Percentiles rank a stretch among this genome's conserved stretches.
phyloP scores from a whole-genome alignment of 192 early-diverging fungal genomes.

The Coemansia nantahalensis region DNA sequence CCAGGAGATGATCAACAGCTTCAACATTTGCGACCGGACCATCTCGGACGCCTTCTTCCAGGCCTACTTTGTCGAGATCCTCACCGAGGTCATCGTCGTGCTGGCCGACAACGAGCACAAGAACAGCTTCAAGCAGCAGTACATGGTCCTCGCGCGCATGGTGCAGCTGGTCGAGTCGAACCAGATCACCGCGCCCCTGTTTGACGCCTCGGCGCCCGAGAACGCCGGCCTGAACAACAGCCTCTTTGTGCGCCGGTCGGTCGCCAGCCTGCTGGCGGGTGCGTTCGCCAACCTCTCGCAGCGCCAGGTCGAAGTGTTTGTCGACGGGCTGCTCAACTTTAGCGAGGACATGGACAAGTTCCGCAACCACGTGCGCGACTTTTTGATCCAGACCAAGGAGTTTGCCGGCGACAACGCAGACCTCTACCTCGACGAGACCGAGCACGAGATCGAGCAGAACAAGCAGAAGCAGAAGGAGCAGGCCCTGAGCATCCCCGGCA shows the following conservation, averaged over 20 bases:
- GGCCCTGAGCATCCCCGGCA: constrained; percentile 87
- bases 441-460: constrained; percentile 75
- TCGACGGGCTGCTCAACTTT: constrained; percentile 79
- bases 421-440: constrained; percentile 87
- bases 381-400: constrained; percentile 91
- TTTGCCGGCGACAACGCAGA: constrained; percentile 86
- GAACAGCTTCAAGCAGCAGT: constrained; percentile 93
- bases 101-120: constrained; percentile 97
- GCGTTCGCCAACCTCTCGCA: constrained; percentile 91
- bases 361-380: constrained; percentile 94
- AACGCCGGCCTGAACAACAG: constrained; percentile 78
- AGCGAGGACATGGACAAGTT: constrained; percentile 82
- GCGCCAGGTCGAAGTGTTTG: constrained; percentile 85
- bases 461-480: constrained; percentile 78
- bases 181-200: constrained; percentile 85
- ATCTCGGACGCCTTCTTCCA: constrained; percentile 89
- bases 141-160: constrained; percentile 85
- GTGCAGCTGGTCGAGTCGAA: constrained; percentile 82
- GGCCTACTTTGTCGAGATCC: constrained; percentile 82
- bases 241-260: constrained; percentile 79
- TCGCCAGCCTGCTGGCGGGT: constrained; percentile 74
- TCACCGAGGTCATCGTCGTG: constrained; percentile 97
- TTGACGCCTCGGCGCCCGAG: constrained; percentile 65
- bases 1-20: constrained; percentile 85
- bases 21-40: constrained; percentile 67